A percentile compares a stretch with the other conserved stretches of the same genome.
Evolutionary conservation across 169 alveolate species (phyloP).

Genomic region (Plasmodium sp.): DNA sequence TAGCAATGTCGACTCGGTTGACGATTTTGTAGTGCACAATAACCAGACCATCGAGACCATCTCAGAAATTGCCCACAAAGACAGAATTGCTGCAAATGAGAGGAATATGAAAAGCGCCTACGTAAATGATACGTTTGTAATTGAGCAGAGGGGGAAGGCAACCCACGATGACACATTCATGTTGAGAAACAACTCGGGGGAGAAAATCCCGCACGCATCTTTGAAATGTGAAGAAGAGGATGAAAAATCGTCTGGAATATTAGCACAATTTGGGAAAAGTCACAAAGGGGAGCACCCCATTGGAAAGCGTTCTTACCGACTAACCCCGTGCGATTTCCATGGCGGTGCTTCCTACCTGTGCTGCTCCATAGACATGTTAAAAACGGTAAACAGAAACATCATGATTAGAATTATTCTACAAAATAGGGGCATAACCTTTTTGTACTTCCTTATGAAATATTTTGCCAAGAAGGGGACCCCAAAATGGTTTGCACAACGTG

Average conservation of each 20-base stretch:
- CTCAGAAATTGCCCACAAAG: conserved; percentile 33
- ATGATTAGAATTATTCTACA: conserved; percentile 45
- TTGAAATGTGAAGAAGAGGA: neutral
- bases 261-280: neutral
- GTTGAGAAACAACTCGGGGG: neutral
- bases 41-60: conserved; percentile 39
- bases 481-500: neutral
- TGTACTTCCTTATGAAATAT: conserved; percentile 33
- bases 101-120: neutral
- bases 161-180: neutral
- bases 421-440: conserved; percentile 26
- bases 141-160: neutral
- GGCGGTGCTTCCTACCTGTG: conserved; percentile 18
- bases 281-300: neutral
- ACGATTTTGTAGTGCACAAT: conserved; percentile 36
- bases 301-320: neutral
- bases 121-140: conserved; percentile 29
- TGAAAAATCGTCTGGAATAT: neutral
- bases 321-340: neutral
- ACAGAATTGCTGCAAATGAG: conserved; percentile 11
- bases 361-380: conserved; percentile 33
- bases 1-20: conserved; percentile 37
- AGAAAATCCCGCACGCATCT: neutral
- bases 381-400: conserved; percentile 18
- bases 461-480: neutral